Base-by-base conservation (phyloP, 73 alveolate genomes). In the Stentor roeselii region DNA sequence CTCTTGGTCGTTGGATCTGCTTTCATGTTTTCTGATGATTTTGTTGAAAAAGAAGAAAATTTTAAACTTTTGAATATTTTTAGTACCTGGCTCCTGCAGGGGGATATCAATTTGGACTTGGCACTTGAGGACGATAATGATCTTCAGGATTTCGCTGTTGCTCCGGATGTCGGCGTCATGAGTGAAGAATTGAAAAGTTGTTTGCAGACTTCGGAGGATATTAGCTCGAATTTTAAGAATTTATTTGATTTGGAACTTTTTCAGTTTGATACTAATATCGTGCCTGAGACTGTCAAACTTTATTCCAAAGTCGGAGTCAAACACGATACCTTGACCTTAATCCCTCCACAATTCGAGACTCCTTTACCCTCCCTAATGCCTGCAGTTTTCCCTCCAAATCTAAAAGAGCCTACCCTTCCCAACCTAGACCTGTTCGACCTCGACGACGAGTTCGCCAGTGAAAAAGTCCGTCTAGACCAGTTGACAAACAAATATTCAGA, bases 381-480 rank as follows among this genome's bases (percentile, higher is more conserved):
- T 36, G 99, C 99, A 31, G 98, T 93, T 3, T 96, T 96, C 83
- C 98, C 98, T 59, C 99, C 99, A 21, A 93, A 93, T 59, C 86
- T 94, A 34, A 93, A 90, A 88, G 99, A 96, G 67, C 93, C 95
- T 36, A 94, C 97, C 21, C 98, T 95, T 50, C 99, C 99, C 36
- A 88, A 86, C 60, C 92, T 96, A 35, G 99, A 96, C 60, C 83
- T 93, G 50, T 96, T 88, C 86, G 99, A 96, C 86, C 88, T 96
- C 84, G 99, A 96, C 88, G 98, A 96, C 76, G 95, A 96, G 83
- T 96, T 96, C 84, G 99, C 99, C 39, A 86, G 96, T 59, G 99
- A 96, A 85, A 95, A 93, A 86, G 94, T 95, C 32, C 88, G 93
- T 60, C 84, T 96, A n/a, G 99, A 98, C 27, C 92, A 96, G 85